Percentiles rank a stretch among this genome's conserved stretches.
phyloP scores from a whole-genome alignment of 2,329 filamentous ascomycete species.

The Torrubiella hemipterigena region DNA sequence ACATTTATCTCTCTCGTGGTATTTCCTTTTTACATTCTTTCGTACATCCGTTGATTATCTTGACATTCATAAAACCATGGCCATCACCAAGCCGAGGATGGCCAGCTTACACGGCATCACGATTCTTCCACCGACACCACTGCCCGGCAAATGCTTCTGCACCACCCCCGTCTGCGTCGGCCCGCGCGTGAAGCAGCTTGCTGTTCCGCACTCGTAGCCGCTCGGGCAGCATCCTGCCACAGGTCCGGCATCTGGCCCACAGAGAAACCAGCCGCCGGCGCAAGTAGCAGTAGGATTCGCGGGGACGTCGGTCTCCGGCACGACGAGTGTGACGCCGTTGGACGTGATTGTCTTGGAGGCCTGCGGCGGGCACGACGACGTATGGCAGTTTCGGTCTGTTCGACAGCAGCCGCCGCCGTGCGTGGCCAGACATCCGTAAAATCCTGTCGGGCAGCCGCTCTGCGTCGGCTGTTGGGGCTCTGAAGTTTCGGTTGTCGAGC shows the following conservation, averaged over 20 bases:
- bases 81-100: no score
- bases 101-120: no score
- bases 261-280: constrained; percentile 70
- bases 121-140: no score
- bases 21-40: no score
- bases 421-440: constrained; percentile 78
- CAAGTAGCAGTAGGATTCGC: constrained; percentile 41
- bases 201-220: constrained; percentile 61
- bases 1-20: no score
- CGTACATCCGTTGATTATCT: no score
- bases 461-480: constrained; percentile 15
- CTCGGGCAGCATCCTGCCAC: constrained; percentile 76
- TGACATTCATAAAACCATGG: no score
- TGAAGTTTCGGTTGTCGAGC: constrained; percentile 23
- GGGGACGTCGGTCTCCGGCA: constrained; percentile 40
- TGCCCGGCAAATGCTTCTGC: constrained; percentile 38
- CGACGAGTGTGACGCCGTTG: constrained; percentile 58
- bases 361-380: constrained; percentile 60
- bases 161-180: constrained; percentile 43
- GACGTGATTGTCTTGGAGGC: constrained; percentile 51
- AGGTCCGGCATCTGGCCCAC: constrained; percentile 39
- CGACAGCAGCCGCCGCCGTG: constrained; percentile 81
- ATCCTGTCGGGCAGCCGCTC: constrained; percentile 66
- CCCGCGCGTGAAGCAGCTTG: constrained; percentile 52
- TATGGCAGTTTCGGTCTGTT: constrained; percentile 73